Evolutionary conservation across 164 flowering plant species (phyloP).

Genomic region (Hamamelis virginiana): DNA sequence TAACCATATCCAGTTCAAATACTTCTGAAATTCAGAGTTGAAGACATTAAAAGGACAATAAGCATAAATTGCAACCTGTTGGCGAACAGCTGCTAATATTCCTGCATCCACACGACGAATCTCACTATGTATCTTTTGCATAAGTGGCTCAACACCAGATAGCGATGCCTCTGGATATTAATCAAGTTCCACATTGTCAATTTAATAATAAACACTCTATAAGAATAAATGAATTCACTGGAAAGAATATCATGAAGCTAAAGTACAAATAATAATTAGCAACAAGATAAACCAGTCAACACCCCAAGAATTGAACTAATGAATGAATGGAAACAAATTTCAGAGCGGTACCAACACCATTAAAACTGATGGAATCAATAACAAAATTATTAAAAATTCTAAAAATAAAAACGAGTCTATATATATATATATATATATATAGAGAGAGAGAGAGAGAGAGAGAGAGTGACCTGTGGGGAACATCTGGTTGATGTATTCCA

Average conservation of each 20-base stretch:
- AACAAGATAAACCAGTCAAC: background rate
- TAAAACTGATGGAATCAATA: too few relatives aligned
- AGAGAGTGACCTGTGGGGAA: slow-evolving; percentile 77
- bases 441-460: background rate
- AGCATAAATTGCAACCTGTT: slow-evolving; percentile 58
- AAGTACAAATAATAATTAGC: background rate
- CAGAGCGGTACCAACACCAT: too few relatives aligned
- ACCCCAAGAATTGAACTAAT: too few relatives aligned
- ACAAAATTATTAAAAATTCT: too few relatives aligned
- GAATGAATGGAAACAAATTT: too few relatives aligned
- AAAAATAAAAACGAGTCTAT: too few relatives aligned
- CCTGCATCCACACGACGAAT: slow-evolving; percentile 89
- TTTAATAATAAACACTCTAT: background rate
- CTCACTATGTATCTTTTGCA: slow-evolving; percentile 93
- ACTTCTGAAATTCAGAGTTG: background rate
- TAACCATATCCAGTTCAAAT: background rate
- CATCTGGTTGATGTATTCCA: slow-evolving; percentile 98
- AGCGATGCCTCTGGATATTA: slow-evolving; percentile 76
- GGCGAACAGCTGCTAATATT: slow-evolving; percentile 92
- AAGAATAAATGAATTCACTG: too few relatives aligned
- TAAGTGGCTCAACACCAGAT: slow-evolving; percentile 98
- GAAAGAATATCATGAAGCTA: background rate
- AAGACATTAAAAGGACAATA: background rate
- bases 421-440: too few relatives aligned
- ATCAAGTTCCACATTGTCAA: slow-evolving; percentile 17